Conservation (phyloP, 768 basidiomycete genomes). For the Mycena rosella region DNA sequence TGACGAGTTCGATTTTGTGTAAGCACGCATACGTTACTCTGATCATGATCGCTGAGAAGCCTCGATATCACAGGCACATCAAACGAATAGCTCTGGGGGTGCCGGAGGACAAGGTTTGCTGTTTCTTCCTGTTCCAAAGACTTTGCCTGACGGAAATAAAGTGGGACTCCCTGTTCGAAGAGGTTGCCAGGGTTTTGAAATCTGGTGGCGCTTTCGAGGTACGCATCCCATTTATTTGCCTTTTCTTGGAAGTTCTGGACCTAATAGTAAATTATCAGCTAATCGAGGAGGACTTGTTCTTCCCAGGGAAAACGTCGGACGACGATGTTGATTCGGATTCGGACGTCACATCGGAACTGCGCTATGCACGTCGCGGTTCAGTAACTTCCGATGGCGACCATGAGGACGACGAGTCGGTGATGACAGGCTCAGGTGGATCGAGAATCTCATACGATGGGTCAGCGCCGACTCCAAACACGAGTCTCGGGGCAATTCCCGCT, state of each 20-base stretch:
- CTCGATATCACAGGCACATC: conserved; percentile 61
- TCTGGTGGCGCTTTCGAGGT: conserved; percentile 82
- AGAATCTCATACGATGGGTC: conserved; percentile 32
- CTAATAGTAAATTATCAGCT: conserved; percentile 55
- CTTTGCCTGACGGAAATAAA: conserved; percentile 39
- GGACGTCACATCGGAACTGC: conserved; percentile 41
- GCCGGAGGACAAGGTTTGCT: conserved; percentile 76
- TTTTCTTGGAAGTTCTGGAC: neutral
- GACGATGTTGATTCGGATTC: conserved; percentile 47
- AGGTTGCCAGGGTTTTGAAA: conserved; percentile 79
- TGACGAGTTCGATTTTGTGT: conserved; percentile 86
- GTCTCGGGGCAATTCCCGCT: conserved; percentile 34
- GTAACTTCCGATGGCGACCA: conserved; percentile 24
- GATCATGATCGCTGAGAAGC: neutral
- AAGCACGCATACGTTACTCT: conserved; percentile 42
- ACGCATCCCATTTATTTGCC: conserved; percentile 32
- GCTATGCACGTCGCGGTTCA: conserved; percentile 32
- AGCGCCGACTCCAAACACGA: conserved; percentile 35
- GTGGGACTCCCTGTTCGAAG: conserved; percentile 81
- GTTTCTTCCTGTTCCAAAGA: conserved; percentile 1
- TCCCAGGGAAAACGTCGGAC: conserved; percentile 67
- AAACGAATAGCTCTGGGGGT: conserved; percentile 81
- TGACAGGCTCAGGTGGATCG: conserved; percentile 33
- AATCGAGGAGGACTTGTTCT: conserved; percentile 81
- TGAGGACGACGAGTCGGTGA: conserved; percentile 34